A percentile compares a stretch with the other conserved stretches of the same genome.
phyloP scores from a whole-genome alignment of 2,329 filamentous ascomycete species.

The Diaporthe amygdali region DNA sequence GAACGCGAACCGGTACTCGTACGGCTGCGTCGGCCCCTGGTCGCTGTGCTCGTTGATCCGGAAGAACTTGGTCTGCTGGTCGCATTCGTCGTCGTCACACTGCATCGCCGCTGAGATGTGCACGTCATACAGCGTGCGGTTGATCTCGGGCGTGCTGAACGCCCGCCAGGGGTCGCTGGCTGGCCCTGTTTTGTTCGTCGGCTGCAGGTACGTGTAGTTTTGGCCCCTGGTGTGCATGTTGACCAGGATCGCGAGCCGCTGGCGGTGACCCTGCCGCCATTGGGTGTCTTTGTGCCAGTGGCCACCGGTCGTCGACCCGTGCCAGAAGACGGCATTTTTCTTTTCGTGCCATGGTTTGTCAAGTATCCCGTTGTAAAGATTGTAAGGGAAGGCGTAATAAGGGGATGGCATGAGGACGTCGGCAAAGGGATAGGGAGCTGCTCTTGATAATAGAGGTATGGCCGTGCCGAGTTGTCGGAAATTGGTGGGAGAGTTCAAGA shows the following conservation, averaged over 20 bases:
- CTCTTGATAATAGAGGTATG: slow-evolving; percentile 9
- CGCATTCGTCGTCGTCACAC: slow-evolving; percentile 21
- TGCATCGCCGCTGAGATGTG: background rate
- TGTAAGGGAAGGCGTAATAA: slow-evolving; percentile 20
- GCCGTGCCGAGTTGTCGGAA: slow-evolving; percentile 32
- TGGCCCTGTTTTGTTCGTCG: background rate
- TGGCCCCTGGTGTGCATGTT: background rate
- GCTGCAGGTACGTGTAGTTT: slow-evolving; percentile 1
- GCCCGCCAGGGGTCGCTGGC: background rate
- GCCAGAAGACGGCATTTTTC: slow-evolving; percentile 24
- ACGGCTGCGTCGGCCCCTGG: slow-evolving; percentile 27
- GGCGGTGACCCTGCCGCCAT: slow-evolving; percentile 19
- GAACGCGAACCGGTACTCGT: slow-evolving; percentile 48
- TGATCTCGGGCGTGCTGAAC: background rate
- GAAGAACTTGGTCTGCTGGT: slow-evolving; percentile 28
- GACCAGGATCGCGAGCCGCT: slow-evolving; percentile 19
- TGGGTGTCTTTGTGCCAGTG: slow-evolving; percentile 11
- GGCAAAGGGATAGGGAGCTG: slow-evolving; percentile 20
- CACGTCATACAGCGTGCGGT: slow-evolving; percentile 25
- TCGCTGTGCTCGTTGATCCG: background rate
- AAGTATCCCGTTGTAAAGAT: slow-evolving; percentile 2
- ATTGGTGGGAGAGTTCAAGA: slow-evolving; percentile 48
- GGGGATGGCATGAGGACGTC: slow-evolving; percentile 21
- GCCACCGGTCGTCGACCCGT: slow-evolving; percentile 23
- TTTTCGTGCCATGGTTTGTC: slow-evolving; percentile 21